Base-by-base conservation (phyloP, 345 rosid genomes). In the Kandelia obovata region DNA sequence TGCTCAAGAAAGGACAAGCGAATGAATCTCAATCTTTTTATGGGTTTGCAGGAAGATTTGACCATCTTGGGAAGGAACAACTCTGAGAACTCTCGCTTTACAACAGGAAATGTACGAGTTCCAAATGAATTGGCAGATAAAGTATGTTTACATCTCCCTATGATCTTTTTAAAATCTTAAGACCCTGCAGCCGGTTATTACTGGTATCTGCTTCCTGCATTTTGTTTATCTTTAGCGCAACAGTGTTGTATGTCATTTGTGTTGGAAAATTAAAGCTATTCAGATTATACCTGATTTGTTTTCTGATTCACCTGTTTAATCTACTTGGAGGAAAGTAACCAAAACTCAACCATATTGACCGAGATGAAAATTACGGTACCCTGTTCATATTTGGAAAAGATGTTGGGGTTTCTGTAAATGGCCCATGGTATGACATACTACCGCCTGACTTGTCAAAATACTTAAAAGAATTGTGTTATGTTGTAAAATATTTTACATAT, bases 41-140 rank as follows among this genome's bases (percentile, higher is more conserved):
- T 75, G 13, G 26, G 28, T 71, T 77, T 64, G 52, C 74, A 86
- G 90, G 63, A 25, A 11, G 75, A 71, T 65, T 58, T 63, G 71
- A 77, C 26, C 51, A 74, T 39, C 13, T 34, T 39, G 61, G 79
- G 73, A 30, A 79, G 77, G 76, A 65, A 67, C 62, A 51, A 35
- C 20, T 31, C 73, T 20, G 74, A 68, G 19, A 75, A 64, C 46
- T 73, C 81, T 74, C 57, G 57, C 69, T 72, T 58, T 35, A 49
- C 56, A 27, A 70, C 65, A 39, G 77, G 77, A 66, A 80, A 76
- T 66, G 66, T 63, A 58, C 46, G 23, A 39, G 57, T 65, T 49
- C 69, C 64, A 66, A 73, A 68, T 46, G 71, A 71, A 39, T 58
- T 52, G 66, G 62, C 80, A 23, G 76, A 78, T 58, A 84, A 78